Conservation (phyloP, 2,329 filamentous ascomycete species). For the Amylocarpus encephaloides region DNA sequence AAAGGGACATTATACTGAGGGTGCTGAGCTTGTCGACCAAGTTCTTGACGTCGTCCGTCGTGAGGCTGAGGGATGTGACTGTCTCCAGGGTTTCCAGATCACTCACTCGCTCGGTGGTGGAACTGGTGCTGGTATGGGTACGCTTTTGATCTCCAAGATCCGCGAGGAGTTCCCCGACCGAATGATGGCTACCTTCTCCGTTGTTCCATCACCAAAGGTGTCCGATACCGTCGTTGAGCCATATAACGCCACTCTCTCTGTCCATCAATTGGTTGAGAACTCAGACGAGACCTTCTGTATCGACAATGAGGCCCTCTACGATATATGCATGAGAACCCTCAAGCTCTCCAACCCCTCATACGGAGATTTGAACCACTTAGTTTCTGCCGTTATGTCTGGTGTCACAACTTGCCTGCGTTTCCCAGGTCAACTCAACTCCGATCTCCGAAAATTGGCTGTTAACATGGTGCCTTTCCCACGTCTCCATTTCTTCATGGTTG, state of each 20-base stretch:
- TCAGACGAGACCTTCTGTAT: slow-evolving; percentile 99
- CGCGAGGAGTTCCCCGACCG: slow-evolving; percentile 99
- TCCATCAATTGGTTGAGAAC: slow-evolving; percentile 99
- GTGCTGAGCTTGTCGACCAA: slow-evolving; percentile 96
- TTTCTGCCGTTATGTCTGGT: slow-evolving; percentile 99
- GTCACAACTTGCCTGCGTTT: slow-evolving; percentile 98
- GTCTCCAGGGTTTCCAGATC: slow-evolving; percentile 99
- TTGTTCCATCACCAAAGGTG: slow-evolving; percentile 97
- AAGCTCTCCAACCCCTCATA: slow-evolving; percentile 99
- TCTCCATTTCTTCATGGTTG: slow-evolving; percentile 99
- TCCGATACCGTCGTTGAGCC: slow-evolving; percentile 99
- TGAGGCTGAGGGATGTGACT: slow-evolving; percentile 98
- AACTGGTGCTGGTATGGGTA: slow-evolving; percentile 99
- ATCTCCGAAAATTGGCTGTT: slow-evolving; percentile 97
- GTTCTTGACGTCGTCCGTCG: slow-evolving; percentile 98
- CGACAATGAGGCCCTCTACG: slow-evolving; percentile 99
- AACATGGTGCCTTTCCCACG: slow-evolving; percentile 99
- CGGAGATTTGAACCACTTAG: slow-evolving; percentile 98
- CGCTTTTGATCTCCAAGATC: slow-evolving; percentile 99
- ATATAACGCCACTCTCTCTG: slow-evolving; percentile 98
- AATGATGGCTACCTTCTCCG: slow-evolving; percentile 99
- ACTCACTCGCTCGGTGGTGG: slow-evolving; percentile 99
- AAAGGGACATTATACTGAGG: slow-evolving; percentile 99
- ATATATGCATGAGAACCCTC: slow-evolving; percentile 99
- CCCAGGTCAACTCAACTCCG: slow-evolving; percentile 99